phyloP scores from a whole-genome alignment of 768 basidiomycete genomes.

The Panaeolus papilionaceus region DNA sequence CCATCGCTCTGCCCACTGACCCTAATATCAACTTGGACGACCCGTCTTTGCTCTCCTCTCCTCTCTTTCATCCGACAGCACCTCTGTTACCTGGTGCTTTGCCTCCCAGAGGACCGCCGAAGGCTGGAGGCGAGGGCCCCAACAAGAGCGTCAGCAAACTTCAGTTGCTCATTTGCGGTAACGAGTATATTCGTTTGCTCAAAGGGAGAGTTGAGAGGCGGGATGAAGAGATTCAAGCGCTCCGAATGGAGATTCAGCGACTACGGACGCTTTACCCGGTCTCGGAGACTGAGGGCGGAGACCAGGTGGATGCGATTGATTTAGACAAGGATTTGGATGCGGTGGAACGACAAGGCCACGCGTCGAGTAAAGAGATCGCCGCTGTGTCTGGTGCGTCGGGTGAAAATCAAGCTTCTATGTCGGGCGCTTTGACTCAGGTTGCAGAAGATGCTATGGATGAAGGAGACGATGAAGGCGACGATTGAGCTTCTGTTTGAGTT shows the following conservation, averaged over 20 bases:
- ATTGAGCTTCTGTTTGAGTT: conserved; percentile 15
- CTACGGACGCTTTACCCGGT: conserved; percentile 43
- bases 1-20: conserved; percentile 84
- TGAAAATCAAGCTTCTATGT: not conserved
- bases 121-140: conserved; percentile 87
- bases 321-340: conserved; percentile 67
- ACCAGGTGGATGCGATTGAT: conserved; percentile 56
- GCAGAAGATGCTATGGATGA: conserved; percentile 25
- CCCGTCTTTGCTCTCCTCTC: conserved; percentile 27
- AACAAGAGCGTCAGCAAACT: conserved; percentile 95
- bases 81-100: conserved; percentile 86
- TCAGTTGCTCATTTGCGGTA: conserved; percentile 89
- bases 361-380: conserved; percentile 4
- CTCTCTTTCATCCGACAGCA: conserved; percentile 52
- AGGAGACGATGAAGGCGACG: conserved; percentile 28
- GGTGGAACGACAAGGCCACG: conserved; percentile 42
- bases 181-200: conserved; percentile 83
- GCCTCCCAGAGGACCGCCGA: conserved; percentile 88
- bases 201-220: conserved; percentile 79
- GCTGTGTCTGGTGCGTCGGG: not conserved
- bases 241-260: conserved; percentile 71
- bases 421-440: not conserved
- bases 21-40: conserved; percentile 29
- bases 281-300: conserved; percentile 30
- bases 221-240: conserved; percentile 74